Evolutionary conservation across 495 filamentous ascomycete species (phyloP), one percentile per base, ranked within the genome.

Genomic region (Penicillium argentinense): DNA sequence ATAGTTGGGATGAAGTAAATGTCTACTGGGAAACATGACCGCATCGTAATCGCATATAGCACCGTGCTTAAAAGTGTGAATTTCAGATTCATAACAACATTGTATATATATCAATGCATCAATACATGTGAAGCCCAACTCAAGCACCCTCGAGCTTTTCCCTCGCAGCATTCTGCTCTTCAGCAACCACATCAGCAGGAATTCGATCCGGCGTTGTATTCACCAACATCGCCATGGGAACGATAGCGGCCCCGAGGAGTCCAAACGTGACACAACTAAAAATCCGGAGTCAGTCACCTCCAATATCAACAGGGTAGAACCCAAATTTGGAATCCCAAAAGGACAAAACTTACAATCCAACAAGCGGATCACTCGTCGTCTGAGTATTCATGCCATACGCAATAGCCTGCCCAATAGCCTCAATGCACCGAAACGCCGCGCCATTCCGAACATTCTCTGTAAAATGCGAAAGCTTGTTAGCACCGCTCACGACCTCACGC

Each of bases 371-470:
- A 45, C 49, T 59, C 14, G 55, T 54, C 7, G 60, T 64, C 19
- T 64, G 55, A 26, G 61, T 64, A 28, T 64, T 64, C 57, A 64
- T 64, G 8, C 57, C 55, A 9, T 64, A 64, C 4, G 61, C 42
- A 45, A 64, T 53, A 5, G 61, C 61, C 33, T 64, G 61, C 9
- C 61, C 61, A 21, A 64, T 33, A 8, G 61, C 61, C 39, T 64
- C 61, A 12, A 64, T 62, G 19, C 57, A 64, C 40, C 61, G 46
- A 25, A 64, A 64, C 13, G 58, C 58, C 36, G 61, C 61, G 5
- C 61, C 61, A 48, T 61, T 64, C 1, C 61, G 57, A 6, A 64
- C 61, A 18, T 64, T 64, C 47, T 61, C 61, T 64, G 26, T 1
- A 13, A 17, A 4, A n/a, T n/a, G n/a, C n/a, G n/a, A n/a, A n/a